These are phyloP conservation scores for Trapa incisa DNA, from an alignment of 345 rosid genomes.

Conservation along the genomic window DNA sequence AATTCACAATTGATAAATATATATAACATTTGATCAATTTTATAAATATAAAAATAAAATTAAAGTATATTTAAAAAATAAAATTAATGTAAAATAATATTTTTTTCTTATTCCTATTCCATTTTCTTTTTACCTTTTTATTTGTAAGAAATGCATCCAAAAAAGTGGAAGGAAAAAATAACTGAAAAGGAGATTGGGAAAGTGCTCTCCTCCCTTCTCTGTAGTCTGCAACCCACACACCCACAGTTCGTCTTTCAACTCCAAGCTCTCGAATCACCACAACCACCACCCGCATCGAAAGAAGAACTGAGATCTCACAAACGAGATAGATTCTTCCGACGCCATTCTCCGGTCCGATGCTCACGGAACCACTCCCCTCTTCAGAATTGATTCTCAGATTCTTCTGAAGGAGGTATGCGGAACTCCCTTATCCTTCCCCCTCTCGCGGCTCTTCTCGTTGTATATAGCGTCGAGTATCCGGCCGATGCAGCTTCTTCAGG, in stretches of 20 bases:
- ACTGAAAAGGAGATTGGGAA: neutral
- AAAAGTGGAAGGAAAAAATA: neutral
- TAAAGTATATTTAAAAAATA: no score
- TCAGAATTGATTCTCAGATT: neutral
- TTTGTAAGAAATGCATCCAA: neutral
- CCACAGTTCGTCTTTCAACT: neutral
- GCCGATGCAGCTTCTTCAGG: constrained; percentile 76
- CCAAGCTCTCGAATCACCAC: neutral
- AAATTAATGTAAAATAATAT: no score
- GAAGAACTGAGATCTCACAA: no score
- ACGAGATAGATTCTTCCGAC: neutral
- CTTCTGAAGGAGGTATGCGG: constrained; percentile 24
- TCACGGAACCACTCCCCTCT: neutral
- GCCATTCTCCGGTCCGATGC: neutral
- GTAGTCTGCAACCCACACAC: neutral
- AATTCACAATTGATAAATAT: no score
- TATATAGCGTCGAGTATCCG: constrained; percentile 28
- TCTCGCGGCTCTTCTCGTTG: constrained; percentile 15
- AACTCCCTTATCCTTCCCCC: constrained; percentile 25
- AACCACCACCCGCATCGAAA: neutral
- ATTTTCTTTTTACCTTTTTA: neutral
- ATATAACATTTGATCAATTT: no score
- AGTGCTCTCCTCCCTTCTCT: neutral
- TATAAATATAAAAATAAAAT: no score
- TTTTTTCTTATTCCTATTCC: no score